Conservation (phyloP, 768 basidiomycete genomes). For the Termitomyces sp. region DNA sequence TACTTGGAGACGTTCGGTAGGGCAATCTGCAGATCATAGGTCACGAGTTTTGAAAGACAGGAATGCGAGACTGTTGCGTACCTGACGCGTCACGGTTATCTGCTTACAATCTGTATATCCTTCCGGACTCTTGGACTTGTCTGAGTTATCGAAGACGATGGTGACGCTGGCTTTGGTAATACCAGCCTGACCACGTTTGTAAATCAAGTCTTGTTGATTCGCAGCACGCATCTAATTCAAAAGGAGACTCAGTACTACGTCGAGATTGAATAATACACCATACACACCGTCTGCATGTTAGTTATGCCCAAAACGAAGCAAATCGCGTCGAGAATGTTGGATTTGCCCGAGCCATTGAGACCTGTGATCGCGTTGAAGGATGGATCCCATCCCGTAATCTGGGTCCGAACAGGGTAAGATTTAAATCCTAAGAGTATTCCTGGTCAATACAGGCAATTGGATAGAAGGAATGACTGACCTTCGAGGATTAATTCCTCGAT, state of each 20-base stretch:
- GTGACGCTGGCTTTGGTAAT: constrained; percentile 97
- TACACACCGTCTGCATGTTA: constrained; percentile 83
- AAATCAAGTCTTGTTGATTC: constrained; percentile 97
- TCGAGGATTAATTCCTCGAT: constrained; percentile 96
- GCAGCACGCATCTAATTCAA: constrained; percentile 76
- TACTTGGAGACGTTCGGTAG: constrained; percentile 94
- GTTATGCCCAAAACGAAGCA: constrained; percentile 98
- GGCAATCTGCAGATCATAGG: constrained; percentile 56
- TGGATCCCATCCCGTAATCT: constrained; percentile 94
- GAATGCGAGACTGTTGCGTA: constrained; percentile 24
- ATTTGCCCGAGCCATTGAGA: constrained; percentile 94
- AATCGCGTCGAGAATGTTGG: constrained; percentile 98
- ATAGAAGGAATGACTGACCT: constrained; percentile 35
- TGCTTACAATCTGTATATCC: constrained; percentile 78
- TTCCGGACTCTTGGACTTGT: constrained; percentile 74
- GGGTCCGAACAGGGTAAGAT: constrained; percentile 93
- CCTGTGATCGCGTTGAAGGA: constrained; percentile 99
- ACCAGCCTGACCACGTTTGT: constrained; percentile 98
- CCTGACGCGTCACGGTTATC: constrained; percentile 96
- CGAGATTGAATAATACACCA: not conserved
- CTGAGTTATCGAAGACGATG: constrained; percentile 97
- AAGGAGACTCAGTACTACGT: constrained; percentile 1
- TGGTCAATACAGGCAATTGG: not conserved
- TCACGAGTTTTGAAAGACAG: not conserved
- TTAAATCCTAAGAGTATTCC: constrained; percentile 70